Percentiles rank a stretch among this genome's conserved stretches.
phyloP scores from a whole-genome alignment of 2,329 filamentous ascomycete genomes.

The Cordyceps javanica region DNA sequence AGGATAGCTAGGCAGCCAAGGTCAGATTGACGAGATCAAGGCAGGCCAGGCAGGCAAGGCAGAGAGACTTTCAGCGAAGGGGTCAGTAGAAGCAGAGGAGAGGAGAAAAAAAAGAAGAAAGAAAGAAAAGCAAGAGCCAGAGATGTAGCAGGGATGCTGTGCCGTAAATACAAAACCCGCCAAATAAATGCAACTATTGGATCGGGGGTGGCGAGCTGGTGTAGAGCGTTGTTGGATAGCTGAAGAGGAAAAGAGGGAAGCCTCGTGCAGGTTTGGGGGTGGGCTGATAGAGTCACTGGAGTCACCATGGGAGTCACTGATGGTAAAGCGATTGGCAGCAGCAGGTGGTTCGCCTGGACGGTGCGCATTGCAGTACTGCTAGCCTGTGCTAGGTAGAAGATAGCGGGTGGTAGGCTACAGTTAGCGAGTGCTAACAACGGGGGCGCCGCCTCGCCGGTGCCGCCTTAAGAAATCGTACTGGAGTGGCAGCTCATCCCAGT shows the following conservation, averaged over 20 bases:
- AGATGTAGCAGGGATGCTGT: constrained; percentile 1
- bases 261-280: constrained; percentile 11
- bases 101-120: not conserved
- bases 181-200: not conserved
- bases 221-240: not conserved
- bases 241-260: constrained; percentile 8
- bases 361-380: not conserved
- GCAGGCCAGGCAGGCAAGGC: not conserved
- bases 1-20: constrained; percentile 10
- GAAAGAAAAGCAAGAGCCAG: not conserved
- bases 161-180: constrained; percentile 1
- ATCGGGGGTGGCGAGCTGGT: constrained; percentile 7
- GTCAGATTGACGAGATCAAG: not conserved
- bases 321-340: not conserved
- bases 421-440: not conserved
- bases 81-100: not conserved
- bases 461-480: too few species aligned
- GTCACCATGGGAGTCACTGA: constrained; percentile 1
- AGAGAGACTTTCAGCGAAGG: not conserved
- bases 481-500: too few species aligned
- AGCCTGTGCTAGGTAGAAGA: not conserved
- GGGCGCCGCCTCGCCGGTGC: not conserved
- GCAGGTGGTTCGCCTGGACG: not conserved
- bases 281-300: constrained; percentile 14
- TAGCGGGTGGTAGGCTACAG: not conserved